Evolutionary conservation across 805 yeast genomes (phyloP), one percentile per base, ranked within the genome.

Genomic region (Grigorovia jiainica): DNA sequence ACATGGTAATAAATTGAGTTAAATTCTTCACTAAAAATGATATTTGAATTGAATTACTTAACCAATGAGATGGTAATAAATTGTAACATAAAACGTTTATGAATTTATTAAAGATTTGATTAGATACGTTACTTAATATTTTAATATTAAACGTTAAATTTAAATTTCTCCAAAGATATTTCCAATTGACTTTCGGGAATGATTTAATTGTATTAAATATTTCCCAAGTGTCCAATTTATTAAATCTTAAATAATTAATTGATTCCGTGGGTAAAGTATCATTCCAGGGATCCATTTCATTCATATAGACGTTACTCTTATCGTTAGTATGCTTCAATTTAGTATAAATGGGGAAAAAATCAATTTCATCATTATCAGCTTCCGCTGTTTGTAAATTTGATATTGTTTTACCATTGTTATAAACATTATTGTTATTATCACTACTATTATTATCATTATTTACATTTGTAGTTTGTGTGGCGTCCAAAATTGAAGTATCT

Each of bases 141-240:
- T 75, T 81, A 56, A 82, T 73, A 16, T 92, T 69, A 53, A 87
- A 90, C 0, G 95, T 72, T 2, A 95, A 82, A 56, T 84, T 82
- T 33, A 79, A 72, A 9, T 87, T 86, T 53, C 85, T 71, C 68
- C 85, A 78, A 8, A 81, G 60, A 3, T 87, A 87, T 51, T 76
- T 67, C 16, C 78, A 79, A 20, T 82, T 95, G 29, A 44, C 20
- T 17, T 38, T 38, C 55, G 72, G 95, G 63, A 71, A 78, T 19
- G 87, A 73, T 52, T 74, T 72, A 42, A 73, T 74, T 45, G 82
- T 68, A 16, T 76, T 75, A 68, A 73, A 76, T 50, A 78, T 76
- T 68, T 76, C 89, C 45, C 73, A 65, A 13, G 83, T 80, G 54
- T 73, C 85, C 34, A 70, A 72, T 25, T 34, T 39, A 8, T 15